Base-by-base conservation (phyloP, 1,139 yeast genomes). In the Candida glucosophila region DNA sequence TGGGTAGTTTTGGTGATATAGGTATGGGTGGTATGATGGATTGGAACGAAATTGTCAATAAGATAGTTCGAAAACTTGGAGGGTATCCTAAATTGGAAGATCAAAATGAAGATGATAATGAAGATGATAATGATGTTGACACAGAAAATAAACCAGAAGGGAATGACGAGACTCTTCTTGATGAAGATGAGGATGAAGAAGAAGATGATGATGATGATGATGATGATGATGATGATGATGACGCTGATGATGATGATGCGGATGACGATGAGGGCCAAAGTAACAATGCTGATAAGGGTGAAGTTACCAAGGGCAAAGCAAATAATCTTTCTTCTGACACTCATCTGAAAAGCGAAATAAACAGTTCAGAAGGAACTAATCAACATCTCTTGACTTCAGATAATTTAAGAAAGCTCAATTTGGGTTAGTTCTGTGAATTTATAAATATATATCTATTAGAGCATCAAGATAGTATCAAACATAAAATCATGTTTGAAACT, bases 11-110 rank as follows among this genome's bases (percentile, higher is more conserved):
- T 52, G 96, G 97, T 32, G 96, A 86, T 44, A 86, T 88, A 34
- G 96, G 95, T 17, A 82, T 80, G 88, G 90, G 92, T 20, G 92
- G 92, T 29, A 80, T 80, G 92, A 75, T 79, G 77, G 90, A 80
- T 44, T 77, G 80, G 71, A 82, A 83, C 52, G 95, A 86, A 52
- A 79, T 88, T 40, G 95, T 85, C 15, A 90, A 85, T 44, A 76
- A 73, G 44, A 73, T 83, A 33, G 94, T 83, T 3, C 61, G 77
- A 49, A 81, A 83, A 44, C 55, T 85, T 28, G 95, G 95, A 22
- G 94, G 95, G 0, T 82, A 82, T 50, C 95, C 94, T 2, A 83
- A 83, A n/a, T 86, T 73, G 7, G 86, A 79, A 17, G 86, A 77
- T 2, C 85, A 76, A 2, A 85, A 76, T 4, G 83, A 77, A 2